Conservation (phyloP, 257 asterid species). For the Rauvolfia tetraphylla region DNA sequence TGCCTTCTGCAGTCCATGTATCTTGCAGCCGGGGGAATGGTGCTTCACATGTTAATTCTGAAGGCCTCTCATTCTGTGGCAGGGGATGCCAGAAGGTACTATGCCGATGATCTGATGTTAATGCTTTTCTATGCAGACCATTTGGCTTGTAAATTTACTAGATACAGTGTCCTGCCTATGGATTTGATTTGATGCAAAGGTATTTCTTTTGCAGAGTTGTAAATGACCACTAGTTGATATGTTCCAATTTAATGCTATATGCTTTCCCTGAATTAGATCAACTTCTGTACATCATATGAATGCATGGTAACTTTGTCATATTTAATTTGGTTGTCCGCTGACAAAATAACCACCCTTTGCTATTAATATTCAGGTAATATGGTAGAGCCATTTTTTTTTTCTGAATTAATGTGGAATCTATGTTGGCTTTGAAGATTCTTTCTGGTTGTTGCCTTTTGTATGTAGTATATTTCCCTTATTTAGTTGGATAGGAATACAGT, state of each 20-base stretch:
- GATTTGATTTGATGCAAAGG: neutral
- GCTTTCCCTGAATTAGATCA: neutral
- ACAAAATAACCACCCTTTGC: neutral
- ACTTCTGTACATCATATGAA: neutral
- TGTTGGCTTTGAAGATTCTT: neutral
- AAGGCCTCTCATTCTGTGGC: conserved; percentile 62
- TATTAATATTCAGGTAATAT: neutral
- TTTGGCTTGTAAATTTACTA: neutral
- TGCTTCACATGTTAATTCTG: conserved; percentile 39
- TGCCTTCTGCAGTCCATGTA: conserved; percentile 60
- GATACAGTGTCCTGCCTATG: neutral
- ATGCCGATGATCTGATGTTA: conserved; percentile 10
- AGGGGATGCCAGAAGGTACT: conserved; percentile 70
- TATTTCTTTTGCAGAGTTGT: neutral
- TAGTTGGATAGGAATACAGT: neutral
- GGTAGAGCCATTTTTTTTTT: no score
- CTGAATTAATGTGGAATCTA: no score
- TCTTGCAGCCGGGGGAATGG: conserved; percentile 43
- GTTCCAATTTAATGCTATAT: neutral
- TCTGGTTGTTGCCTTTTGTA: neutral
- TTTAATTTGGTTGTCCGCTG: neutral
- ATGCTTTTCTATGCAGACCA: neutral
- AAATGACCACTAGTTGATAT: neutral
- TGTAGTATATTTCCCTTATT: neutral
- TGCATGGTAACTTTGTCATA: neutral